Evolutionary conservation across 2,329 filamentous ascomycete genomes (phyloP).

Genomic region (Fusarium pseudoanthophilum): DNA sequence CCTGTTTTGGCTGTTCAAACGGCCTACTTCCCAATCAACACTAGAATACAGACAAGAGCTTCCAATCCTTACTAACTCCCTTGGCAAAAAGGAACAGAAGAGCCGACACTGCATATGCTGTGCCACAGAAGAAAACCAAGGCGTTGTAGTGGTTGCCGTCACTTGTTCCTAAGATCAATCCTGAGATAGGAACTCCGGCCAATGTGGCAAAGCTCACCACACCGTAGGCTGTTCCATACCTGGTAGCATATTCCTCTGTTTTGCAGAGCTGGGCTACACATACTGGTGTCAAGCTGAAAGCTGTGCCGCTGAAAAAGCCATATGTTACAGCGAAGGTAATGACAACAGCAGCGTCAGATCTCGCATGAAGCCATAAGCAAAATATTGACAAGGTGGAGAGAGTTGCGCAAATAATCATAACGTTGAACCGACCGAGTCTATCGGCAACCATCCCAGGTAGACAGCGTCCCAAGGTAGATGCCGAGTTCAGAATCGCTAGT

Average conservation of each 20-base stretch:
- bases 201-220: background rate
- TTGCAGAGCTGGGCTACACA: background rate
- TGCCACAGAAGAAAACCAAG: background rate
- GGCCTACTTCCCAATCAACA: rapidly evolving
- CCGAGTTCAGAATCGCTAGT: background rate
- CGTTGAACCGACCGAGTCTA: rapidly evolving
- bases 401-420: background rate
- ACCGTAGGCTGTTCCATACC: background rate
- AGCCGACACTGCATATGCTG: background rate
- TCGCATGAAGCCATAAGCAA: background rate
- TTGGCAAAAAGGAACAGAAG: background rate
- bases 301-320: background rate
- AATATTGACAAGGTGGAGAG: background rate
- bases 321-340: background rate
- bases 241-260: background rate
- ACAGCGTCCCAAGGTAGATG: background rate
- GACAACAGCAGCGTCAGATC: background rate
- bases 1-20: rapidly evolving
- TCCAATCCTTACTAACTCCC: rapidly evolving
- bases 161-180: rapidly evolving
- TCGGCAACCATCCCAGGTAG: background rate
- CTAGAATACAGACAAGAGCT: background rate
- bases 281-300: background rate
- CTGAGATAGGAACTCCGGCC: background rate
- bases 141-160: background rate